A percentile compares a stretch with the other conserved stretches of the same genome.
Conservation (phyloP, 2,329 filamentous ascomycete genomes). For the Aspergillus awamori region DNA sequence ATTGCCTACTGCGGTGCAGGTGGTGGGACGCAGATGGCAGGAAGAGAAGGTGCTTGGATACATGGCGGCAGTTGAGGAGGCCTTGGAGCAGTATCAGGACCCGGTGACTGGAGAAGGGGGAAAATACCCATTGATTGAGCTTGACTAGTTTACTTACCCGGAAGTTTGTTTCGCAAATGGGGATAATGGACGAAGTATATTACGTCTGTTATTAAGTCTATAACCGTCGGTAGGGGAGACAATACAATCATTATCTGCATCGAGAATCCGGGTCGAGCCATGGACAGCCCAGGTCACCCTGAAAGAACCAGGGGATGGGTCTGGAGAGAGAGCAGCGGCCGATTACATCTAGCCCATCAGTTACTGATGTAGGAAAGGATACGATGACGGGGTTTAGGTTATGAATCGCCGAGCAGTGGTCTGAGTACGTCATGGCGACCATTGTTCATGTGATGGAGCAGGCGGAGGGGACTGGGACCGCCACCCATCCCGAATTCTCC, state of each 20-base stretch:
- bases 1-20: conserved; percentile 81
- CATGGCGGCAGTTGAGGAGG: conserved; percentile 78
- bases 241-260: neutral
- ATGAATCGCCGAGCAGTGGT: neutral
- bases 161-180: too few species aligned
- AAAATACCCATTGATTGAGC: conserved; percentile 41
- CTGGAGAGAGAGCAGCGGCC: neutral
- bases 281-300: neutral
- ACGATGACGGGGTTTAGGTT: too few species aligned
- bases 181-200: neutral
- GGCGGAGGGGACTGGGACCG: neutral
- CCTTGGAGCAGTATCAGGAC: conserved; percentile 57
- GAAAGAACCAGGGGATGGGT: neutral
- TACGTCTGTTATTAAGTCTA: neutral
- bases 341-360: neutral
- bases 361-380: neutral
- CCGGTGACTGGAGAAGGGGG: conserved; percentile 35
- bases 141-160: conserved; percentile 32
- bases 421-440: neutral
- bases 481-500: neutral
- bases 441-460: neutral
- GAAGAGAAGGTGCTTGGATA: conserved; percentile 84
- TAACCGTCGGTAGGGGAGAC: neutral
- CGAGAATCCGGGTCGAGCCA: neutral
- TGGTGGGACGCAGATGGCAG: conserved; percentile 76